Conservation (phyloP, 164 flowering plant species). For the Amborella trichopoda region DNA sequence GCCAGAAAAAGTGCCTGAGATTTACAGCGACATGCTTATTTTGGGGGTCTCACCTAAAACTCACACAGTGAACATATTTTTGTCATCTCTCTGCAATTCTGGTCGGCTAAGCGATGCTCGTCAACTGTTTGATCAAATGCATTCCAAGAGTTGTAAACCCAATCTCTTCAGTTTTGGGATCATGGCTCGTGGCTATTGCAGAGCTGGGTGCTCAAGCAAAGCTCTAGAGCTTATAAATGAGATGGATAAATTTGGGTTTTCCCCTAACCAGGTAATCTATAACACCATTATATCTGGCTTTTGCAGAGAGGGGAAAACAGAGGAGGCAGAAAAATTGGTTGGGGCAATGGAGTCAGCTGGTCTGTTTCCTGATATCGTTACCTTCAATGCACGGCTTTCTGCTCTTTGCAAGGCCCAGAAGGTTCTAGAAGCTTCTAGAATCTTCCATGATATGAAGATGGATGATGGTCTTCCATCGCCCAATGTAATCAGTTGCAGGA, state of each 20-base stretch:
- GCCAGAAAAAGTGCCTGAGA: constrained; percentile 28
- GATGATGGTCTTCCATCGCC: constrained; percentile 64
- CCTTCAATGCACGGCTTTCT: constrained; percentile 83
- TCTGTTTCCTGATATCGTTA: constrained; percentile 66
- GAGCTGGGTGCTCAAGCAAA: constrained; percentile 22
- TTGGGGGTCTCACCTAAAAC: constrained; percentile 51
- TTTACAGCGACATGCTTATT: constrained; percentile 63
- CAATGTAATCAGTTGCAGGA: constrained; percentile 46
- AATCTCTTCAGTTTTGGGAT: constrained; percentile 74
- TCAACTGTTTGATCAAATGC: constrained; percentile 75
- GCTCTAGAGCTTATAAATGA: constrained; percentile 51
- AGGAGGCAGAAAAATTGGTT: constrained; percentile 71
- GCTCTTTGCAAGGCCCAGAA: constrained; percentile 69
- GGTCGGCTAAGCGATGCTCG: constrained; percentile 59
- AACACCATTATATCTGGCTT: constrained; percentile 70
- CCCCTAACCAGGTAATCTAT: constrained; percentile 52
- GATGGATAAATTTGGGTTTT: constrained; percentile 35
- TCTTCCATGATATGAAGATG: constrained; percentile 76
- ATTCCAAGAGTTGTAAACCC: constrained; percentile 59
- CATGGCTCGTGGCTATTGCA: constrained; percentile 81
- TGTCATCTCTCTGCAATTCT: constrained; percentile 41
- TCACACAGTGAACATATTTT: constrained; percentile 69
- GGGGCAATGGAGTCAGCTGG: constrained; percentile 64
- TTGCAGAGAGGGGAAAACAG: constrained; percentile 58
- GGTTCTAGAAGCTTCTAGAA: constrained; percentile 64